Base-by-base conservation (phyloP, 495 filamentous ascomycete species). In the Aspergillus incahuasiensis region DNA sequence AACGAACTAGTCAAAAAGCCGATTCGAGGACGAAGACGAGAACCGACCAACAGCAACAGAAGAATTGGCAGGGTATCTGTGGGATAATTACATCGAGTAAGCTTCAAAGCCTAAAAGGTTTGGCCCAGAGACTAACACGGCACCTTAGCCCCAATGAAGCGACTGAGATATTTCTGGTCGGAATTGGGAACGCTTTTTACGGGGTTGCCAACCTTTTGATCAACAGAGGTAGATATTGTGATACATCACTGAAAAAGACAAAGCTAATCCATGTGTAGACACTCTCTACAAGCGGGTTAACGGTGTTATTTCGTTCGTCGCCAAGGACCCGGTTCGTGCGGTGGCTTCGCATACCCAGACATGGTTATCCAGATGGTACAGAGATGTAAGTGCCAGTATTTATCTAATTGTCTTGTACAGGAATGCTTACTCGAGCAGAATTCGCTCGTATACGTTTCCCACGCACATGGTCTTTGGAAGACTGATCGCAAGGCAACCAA, bases 41-140 rank as follows among this genome's bases (percentile, higher is more conserved):
- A 69, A 70, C 34, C 70, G 74, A 8, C 66, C 73, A 3, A 71
- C 65, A 40, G 81, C 85, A 40, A 86, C 86, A 0, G 81, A 86
- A 52, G 88, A 94, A 58, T 71, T 97, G 7, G 86, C 90, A 16
- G 82, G 81, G 51, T 97, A 95, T 62, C 68, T 98, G 30, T 98
- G 95, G 95, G 92, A 97, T 60, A 98, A 98, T 63, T 96, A 96
- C 61, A 87, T 98, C 32, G 89, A 95, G 79, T 85, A 74, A 61
- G 74, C 52, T 21, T 12, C n/a, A 25, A 18, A 12, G n/a, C 20
- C 13, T 25, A 24, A 43, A 30, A 34, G 3, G n/a, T 19, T 28
- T 2, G 12, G n/a, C 28, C 7, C n/a, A 21, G 13, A 34, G 34
- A 32, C 19, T 45, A 40, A 28, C 25, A 30, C 61, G 35, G 54